phyloP scores from a whole-genome alignment of 2,329 filamentous ascomycete species.

The Hymenoscyphus albidus region DNA sequence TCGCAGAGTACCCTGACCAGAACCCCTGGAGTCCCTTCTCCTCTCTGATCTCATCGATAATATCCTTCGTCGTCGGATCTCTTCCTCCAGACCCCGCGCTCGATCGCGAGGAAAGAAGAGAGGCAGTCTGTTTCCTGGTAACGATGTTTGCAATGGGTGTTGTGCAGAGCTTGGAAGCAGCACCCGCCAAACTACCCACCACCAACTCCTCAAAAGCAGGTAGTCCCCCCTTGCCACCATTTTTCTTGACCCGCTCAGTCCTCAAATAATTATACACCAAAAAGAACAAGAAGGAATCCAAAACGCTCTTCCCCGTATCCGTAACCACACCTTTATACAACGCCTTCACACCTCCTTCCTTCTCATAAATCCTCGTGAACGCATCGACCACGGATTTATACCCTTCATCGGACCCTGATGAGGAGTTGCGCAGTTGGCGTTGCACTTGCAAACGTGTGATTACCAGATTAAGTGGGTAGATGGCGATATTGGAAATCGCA shows the following conservation, averaged over 20 bases:
- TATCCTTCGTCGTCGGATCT: slow-evolving; percentile 45
- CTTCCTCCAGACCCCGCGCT: slow-evolving; percentile 19
- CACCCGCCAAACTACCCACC: slow-evolving; percentile 70
- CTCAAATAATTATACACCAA: slow-evolving; percentile 64
- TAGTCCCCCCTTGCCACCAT: slow-evolving; percentile 42
- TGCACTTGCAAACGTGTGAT: slow-evolving; percentile 81
- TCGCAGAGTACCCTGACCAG: slow-evolving; percentile 85
- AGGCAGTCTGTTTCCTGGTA: slow-evolving; percentile 72
- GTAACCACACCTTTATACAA: slow-evolving; percentile 65
- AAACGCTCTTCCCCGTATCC: slow-evolving; percentile 63
- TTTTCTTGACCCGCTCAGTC: slow-evolving; percentile 38
- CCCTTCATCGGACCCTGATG: slow-evolving; percentile 34
- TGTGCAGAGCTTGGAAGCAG: slow-evolving; percentile 70
- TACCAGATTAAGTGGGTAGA: slow-evolving; percentile 79
- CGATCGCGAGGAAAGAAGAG: slow-evolving; percentile 43
- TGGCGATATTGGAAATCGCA: slow-evolving; percentile 70
- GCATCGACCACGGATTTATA: slow-evolving; percentile 68
- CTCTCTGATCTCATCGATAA: slow-evolving; percentile 57
- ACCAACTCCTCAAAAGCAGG: slow-evolving; percentile 68
- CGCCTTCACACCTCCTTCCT: slow-evolving; percentile 63
- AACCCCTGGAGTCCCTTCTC: slow-evolving; percentile 73
- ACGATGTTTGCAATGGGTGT: slow-evolving; percentile 81
- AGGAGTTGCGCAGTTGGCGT: slow-evolving; percentile 48
- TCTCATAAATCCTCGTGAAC: slow-evolving; percentile 63
- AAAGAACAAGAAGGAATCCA: slow-evolving; percentile 84